These are phyloP conservation scores for Oryza rufipogon DNA, from an alignment of 176 grass and related monocot genomes.

Conservation along the genomic window DNA sequence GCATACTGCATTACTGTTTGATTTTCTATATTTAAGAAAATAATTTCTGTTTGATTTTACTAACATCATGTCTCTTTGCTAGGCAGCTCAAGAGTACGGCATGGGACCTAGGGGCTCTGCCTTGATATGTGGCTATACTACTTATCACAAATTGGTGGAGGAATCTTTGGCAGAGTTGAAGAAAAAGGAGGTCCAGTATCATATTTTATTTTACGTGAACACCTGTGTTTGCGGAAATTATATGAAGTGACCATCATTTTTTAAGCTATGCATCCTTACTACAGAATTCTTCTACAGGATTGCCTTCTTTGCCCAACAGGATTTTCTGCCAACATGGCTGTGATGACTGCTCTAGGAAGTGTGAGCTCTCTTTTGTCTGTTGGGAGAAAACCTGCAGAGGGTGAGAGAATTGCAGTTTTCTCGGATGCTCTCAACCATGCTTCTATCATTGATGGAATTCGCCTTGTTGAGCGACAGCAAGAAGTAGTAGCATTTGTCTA, in stretches of 20 bases:
- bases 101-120: constrained; percentile 94
- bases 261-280: constrained; percentile 11
- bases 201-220: not conserved
- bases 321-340: constrained; percentile 87
- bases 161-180: constrained; percentile 67
- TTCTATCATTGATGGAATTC: constrained; percentile 93
- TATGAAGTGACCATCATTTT: not conserved
- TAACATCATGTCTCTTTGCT: constrained; percentile 15
- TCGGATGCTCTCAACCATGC: constrained; percentile 93
- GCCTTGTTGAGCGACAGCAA: constrained; percentile 60
- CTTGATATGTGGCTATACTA: constrained; percentile 75
- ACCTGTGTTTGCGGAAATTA: not conserved
- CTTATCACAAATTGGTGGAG: constrained; percentile 75
- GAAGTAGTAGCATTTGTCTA: constrained; percentile 79
- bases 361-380: constrained; percentile 60
- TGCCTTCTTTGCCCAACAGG: constrained; percentile 89
- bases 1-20: not conserved
- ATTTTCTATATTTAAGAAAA: not conserved
- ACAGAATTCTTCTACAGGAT: constrained; percentile 47
- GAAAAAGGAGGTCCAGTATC: constrained; percentile 60
- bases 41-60: not conserved
- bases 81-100: constrained; percentile 76
- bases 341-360: constrained; percentile 74
- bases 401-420: constrained; percentile 71
- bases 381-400: constrained; percentile 45